phyloP scores from a whole-genome alignment of 1,284 basidiomycete species.

The Microbotryomycetes sp. region DNA sequence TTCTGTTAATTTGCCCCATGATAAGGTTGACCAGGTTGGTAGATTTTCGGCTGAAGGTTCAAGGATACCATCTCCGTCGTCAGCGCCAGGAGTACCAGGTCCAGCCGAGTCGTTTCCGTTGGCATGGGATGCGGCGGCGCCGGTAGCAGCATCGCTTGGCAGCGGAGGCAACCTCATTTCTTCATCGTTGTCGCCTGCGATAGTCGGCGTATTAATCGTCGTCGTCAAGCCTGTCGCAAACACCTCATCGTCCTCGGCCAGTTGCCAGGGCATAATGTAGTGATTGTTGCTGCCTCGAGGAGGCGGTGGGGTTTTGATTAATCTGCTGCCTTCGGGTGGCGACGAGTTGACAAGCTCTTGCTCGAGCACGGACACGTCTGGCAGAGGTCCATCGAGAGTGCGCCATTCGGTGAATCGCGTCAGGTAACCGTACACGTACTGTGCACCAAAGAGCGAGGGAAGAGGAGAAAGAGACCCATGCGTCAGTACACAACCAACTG shows the following conservation, averaged over 20 bases:
- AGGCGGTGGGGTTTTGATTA: background rate
- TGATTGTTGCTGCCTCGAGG: background rate
- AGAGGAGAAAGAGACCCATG: background rate
- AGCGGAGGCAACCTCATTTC: background rate
- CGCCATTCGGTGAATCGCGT: constrained; percentile 20
- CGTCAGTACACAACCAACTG: background rate
- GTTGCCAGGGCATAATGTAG: background rate
- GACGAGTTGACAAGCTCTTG: constrained; percentile 18
- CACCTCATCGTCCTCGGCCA: background rate
- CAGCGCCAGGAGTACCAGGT: background rate
- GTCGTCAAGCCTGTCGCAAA: background rate
- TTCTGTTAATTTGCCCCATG: background rate
- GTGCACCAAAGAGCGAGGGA: background rate
- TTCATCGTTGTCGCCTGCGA: background rate
- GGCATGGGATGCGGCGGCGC: background rate
- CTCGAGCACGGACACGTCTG: constrained; percentile 14
- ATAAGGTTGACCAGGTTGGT: background rate
- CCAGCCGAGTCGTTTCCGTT: background rate
- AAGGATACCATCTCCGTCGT: background rate
- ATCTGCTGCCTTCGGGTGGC: background rate
- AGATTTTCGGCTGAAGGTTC: background rate
- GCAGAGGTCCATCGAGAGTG: background rate
- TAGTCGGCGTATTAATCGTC: background rate
- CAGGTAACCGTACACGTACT: constrained; percentile 30
- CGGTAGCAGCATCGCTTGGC: background rate